Conservation (phyloP, 805 yeast species). For the Metschnikowia matae region DNA sequence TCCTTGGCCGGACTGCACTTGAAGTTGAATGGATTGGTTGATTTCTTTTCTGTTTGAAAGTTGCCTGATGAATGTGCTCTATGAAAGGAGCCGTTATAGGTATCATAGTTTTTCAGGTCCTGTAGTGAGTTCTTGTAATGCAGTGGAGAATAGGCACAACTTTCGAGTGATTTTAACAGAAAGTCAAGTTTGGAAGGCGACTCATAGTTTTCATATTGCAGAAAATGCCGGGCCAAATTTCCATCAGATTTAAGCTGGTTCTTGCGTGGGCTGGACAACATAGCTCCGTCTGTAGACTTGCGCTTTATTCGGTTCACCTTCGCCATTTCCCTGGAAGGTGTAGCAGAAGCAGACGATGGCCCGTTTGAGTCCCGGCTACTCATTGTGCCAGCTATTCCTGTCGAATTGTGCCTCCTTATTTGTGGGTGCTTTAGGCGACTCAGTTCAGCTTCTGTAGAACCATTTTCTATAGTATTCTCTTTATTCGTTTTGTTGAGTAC, state of each 20-base stretch:
- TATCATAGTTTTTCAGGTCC: background rate
- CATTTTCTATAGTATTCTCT: background rate
- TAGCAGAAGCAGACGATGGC: background rate
- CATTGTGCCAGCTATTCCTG: background rate
- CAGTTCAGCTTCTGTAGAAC: background rate
- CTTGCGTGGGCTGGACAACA: background rate
- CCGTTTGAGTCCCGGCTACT: background rate
- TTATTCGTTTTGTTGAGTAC: slow-evolving; percentile 6
- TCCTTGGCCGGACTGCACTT: slow-evolving; percentile 5
- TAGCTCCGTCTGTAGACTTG: background rate
- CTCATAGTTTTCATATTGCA: background rate
- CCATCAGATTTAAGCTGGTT: slow-evolving; percentile 1
- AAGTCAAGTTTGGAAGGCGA: slow-evolving; percentile 1
- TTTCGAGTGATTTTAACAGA: background rate
- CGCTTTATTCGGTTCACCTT: background rate
- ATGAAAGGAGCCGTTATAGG: background rate
- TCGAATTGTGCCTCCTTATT: slow-evolving; percentile 25
- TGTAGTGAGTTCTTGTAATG: background rate
- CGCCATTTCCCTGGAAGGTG: background rate
- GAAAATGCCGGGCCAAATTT: slow-evolving; percentile 1
- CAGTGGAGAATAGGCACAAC: background rate
- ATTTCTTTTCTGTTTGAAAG: slow-evolving; percentile 14
- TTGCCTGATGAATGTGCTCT: slow-evolving; percentile 37
- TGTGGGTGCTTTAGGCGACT: slow-evolving; percentile 13
- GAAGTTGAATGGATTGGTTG: background rate